Conservation (phyloP, 805 yeast species). For the Candida ulmi region DNA sequence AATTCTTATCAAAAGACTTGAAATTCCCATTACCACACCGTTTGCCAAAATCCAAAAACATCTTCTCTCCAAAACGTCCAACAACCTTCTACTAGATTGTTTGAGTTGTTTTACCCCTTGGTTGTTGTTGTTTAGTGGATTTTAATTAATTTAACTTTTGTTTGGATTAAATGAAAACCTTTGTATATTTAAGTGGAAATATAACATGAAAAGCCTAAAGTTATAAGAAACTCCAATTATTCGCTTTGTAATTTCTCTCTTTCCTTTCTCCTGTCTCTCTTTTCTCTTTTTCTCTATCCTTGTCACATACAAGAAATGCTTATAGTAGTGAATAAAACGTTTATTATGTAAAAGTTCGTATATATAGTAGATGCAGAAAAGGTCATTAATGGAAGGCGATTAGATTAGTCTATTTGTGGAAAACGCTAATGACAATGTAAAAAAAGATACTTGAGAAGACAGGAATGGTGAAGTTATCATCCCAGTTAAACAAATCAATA, state of each 20-base stretch:
- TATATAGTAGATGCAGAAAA: neutral
- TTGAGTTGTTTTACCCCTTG: constrained; percentile 1
- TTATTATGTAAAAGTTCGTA: neutral
- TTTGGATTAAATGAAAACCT: constrained; percentile 4
- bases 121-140: constrained; percentile 4
- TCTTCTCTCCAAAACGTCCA: constrained; percentile 91
- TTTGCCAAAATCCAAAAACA: constrained; percentile 82
- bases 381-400: neutral
- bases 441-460: constrained; percentile 71
- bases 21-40: constrained; percentile 99
- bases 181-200: constrained; percentile 7
- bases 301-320: too few species aligned
- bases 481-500: constrained; percentile 67
- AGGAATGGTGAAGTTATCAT: constrained; percentile 94
- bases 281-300: too few species aligned
- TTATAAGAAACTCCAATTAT: too few species aligned
- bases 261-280: too few species aligned
- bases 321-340: too few species aligned
- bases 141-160: constrained; percentile 8
- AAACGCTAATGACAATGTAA: constrained; percentile 37
- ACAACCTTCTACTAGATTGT: constrained; percentile 85
- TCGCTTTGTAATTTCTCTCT: too few species aligned
- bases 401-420: constrained; percentile 20
- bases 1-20: constrained; percentile 90
- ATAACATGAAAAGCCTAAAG: neutral